Base-by-base conservation (phyloP, 1,284 basidiomycete genomes). In the Puccinia hordei region DNA sequence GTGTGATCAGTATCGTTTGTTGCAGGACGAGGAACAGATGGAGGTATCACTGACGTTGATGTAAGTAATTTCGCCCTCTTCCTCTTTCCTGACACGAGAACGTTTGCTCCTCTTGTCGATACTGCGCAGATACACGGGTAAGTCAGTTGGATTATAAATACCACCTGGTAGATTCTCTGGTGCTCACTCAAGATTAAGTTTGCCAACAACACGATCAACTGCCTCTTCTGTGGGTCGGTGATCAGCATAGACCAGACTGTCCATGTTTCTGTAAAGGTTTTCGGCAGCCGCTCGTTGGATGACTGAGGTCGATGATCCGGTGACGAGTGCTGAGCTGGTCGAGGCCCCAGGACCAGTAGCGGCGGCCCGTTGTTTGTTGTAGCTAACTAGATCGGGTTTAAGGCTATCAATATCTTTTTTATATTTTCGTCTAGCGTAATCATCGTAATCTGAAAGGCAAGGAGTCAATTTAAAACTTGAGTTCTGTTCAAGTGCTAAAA, bases 1-100 rank as follows among this genome's bases (percentile, higher is more conserved):
- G 19, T 49, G 49, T 6, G 49, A 49, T 69, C 66, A 69, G 41
- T 69, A 38, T 17, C n/a, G n/a, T 46, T 30, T 19, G 38, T 59
- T 44, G 0, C 44, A 41, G 13, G 57, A 24, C 30, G 4, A 46
- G 8, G 35, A 35, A 22, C 27, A 15, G 22, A 19, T 9, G 17
- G 44, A 35, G 35, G 19, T 24, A 57, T 51, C 2, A 53, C 92
- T 91, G 86, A 98, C 94, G 88, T 99, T 99, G 90, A 99, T 99
- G 85, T 99, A 99, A 17, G 94, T 98, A 86, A 99, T 93, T 83
- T 98, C 94, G 78, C 92, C 94, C 82, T 96, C 92, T 74, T 92
- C 91, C 84, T 98, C 94, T 87, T 96, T 95, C 81, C 94, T 90
- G 86, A 94, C 93, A 82, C 95, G 88, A 51, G 92, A 93, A 87